Conservation (phyloP, 371 early-diverging fungal genomes). For the Rhizopus delemar region DNA sequence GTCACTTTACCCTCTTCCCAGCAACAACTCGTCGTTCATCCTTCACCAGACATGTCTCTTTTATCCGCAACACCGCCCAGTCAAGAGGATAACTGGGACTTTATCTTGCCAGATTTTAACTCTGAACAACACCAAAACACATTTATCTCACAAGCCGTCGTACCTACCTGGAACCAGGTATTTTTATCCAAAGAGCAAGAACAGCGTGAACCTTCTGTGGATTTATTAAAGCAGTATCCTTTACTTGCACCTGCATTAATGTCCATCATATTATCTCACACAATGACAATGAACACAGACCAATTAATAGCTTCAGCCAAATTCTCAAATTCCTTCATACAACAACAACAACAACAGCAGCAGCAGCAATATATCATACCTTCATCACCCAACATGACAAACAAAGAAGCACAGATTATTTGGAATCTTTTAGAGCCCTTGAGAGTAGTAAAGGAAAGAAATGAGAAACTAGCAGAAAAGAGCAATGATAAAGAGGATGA, state of each 20-base stretch:
- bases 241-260: slow-evolving; percentile 48
- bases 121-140: slow-evolving; percentile 21
- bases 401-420: slow-evolving; percentile 24
- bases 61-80: background rate
- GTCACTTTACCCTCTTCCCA: background rate
- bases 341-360: too few species aligned
- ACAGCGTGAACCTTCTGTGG: slow-evolving; percentile 1
- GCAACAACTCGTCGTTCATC: background rate
- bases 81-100: slow-evolving; percentile 25
- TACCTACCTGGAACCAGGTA: slow-evolving; percentile 41
- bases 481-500: background rate
- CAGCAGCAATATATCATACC: background rate
- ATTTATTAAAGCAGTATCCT: slow-evolving; percentile 35
- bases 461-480: slow-evolving; percentile 2
- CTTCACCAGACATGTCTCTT: too few species aligned
- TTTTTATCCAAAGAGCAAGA: slow-evolving; percentile 26
- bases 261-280: slow-evolving; percentile 47
- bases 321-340: slow-evolving; percentile 11
- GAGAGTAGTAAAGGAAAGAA: slow-evolving; percentile 17
- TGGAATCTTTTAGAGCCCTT: slow-evolving; percentile 27
- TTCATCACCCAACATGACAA: slow-evolving; percentile 8
- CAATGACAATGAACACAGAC: slow-evolving; percentile 45
- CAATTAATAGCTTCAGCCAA: slow-evolving; percentile 33
- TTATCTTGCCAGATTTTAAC: slow-evolving; percentile 18
- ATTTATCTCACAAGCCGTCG: slow-evolving; percentile 41